phyloP scores from a whole-genome alignment of 2,329 filamentous ascomycete species.

The Paecilomyces fulvus region DNA sequence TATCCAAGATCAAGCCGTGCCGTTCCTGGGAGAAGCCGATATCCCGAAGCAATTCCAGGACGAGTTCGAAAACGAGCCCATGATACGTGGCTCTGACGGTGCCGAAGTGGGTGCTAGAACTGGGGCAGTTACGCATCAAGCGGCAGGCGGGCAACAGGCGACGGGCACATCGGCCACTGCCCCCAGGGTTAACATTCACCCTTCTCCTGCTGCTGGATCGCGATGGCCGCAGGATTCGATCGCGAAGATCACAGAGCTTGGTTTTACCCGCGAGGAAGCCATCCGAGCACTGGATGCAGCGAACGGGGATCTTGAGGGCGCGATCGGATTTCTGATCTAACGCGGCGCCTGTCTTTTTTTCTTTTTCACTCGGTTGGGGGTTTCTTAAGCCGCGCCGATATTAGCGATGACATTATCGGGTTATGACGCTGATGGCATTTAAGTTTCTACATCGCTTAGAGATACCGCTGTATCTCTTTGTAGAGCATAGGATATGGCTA shows the following conservation, averaged over 20 bases:
- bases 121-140: constrained; percentile 51
- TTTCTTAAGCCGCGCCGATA: not conserved
- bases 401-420: not conserved
- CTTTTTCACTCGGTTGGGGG: not conserved
- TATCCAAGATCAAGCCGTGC: constrained; percentile 80
- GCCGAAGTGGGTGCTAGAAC: constrained; percentile 77
- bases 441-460: not conserved
- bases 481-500: not conserved
- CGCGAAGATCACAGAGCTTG: constrained; percentile 66
- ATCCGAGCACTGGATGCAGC: constrained; percentile 74
- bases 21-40: constrained; percentile 85
- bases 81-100: constrained; percentile 76
- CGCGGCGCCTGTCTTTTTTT: not conserved
- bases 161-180: constrained; percentile 8
- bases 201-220: constrained; percentile 19
- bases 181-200: constrained; percentile 18
- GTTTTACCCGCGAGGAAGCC: constrained; percentile 67
- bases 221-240: constrained; percentile 56
- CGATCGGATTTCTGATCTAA: constrained; percentile 68
- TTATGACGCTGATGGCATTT: not conserved
- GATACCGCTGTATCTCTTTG: not conserved
- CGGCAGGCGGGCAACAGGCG: constrained; percentile 13
- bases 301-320: constrained; percentile 76
- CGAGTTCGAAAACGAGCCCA: constrained; percentile 69
- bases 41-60: constrained; percentile 75